A percentile compares a stretch with the other conserved stretches of the same genome.
phyloP scores from a whole-genome alignment of 75 land plant species.

The Cupressus sempervirens region DNA sequence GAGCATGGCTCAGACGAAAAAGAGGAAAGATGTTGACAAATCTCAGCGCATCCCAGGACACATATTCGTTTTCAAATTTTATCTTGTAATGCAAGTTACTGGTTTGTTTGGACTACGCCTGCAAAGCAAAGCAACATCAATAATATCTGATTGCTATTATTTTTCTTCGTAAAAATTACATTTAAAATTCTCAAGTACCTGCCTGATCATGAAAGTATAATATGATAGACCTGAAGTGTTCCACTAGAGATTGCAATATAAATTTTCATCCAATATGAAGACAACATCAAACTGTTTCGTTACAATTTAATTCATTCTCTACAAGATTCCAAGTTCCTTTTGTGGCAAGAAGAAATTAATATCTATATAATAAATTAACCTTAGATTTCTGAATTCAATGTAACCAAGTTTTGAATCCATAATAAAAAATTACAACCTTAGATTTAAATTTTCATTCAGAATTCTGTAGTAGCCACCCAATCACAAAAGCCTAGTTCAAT shows the following conservation, averaged over 20 bases:
- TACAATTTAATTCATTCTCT: background rate
- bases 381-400: background rate
- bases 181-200: background rate
- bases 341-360: background rate
- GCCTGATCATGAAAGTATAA: background rate
- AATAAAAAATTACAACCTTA: background rate
- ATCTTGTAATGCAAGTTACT: no score
- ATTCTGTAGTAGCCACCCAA: background rate
- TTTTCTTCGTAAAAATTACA: background rate
- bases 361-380: background rate
- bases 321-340: slow-evolving; percentile 1
- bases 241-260: background rate
- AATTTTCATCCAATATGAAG: background rate
- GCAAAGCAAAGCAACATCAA: background rate
- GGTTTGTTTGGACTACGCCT: background rate
- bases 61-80: no score
- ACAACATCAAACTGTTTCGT: background rate
- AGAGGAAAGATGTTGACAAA: no score
- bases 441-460: background rate
- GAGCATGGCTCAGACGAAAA: no score
- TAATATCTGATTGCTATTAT: background rate
- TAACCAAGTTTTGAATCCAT: background rate
- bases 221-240: background rate
- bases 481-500: background rate
- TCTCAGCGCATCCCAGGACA: no score